phyloP scores from a whole-genome alignment of 2,329 filamentous ascomycete genomes.

The Hypoxylon sp. region DNA sequence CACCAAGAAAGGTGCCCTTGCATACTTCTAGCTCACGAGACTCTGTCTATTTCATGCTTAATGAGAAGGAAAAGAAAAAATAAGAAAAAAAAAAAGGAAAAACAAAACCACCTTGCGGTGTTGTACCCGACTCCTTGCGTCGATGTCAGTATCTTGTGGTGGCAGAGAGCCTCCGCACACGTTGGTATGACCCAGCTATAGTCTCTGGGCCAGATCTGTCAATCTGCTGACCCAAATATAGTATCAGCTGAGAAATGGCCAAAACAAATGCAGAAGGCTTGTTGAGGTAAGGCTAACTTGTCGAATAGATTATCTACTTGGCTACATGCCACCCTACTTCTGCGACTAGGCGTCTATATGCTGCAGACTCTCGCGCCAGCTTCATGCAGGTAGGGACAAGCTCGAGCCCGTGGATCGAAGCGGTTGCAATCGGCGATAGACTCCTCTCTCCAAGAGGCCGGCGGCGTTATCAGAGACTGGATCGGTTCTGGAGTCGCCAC shows the following conservation, averaged over 20 bases:
- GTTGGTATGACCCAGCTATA: conserved; percentile 20
- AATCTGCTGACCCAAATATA: conserved; percentile 11
- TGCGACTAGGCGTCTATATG: background rate
- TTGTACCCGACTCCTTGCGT: conserved; percentile 5
- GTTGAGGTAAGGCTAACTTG: conserved; percentile 15
- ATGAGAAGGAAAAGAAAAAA: too few relatives aligned
- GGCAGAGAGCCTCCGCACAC: conserved; percentile 19
- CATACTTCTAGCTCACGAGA: conserved; percentile 11
- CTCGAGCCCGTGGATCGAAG: background rate
- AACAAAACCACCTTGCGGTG: conserved; percentile 3
- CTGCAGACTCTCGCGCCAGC: background rate
- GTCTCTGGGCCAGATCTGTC: conserved; percentile 16
- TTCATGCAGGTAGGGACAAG: background rate
- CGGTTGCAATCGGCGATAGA: background rate
- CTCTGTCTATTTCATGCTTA: background rate
- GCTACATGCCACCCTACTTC: background rate
- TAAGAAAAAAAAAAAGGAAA: too few relatives aligned
- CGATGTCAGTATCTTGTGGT: background rate
- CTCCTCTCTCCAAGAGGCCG: background rate
- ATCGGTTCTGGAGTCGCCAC: conserved; percentile 55
- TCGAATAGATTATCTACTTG: conserved; percentile 10
- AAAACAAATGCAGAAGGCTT: conserved; percentile 6
- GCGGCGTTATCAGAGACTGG: conserved; percentile 49
- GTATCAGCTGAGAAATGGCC: conserved; percentile 5
- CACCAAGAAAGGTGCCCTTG: conserved; percentile 22